These are phyloP conservation scores for Ascocoryne sarcoides DNA, from an alignment of 2,329 filamentous ascomycete genomes.

Conservation along the genomic window DNA sequence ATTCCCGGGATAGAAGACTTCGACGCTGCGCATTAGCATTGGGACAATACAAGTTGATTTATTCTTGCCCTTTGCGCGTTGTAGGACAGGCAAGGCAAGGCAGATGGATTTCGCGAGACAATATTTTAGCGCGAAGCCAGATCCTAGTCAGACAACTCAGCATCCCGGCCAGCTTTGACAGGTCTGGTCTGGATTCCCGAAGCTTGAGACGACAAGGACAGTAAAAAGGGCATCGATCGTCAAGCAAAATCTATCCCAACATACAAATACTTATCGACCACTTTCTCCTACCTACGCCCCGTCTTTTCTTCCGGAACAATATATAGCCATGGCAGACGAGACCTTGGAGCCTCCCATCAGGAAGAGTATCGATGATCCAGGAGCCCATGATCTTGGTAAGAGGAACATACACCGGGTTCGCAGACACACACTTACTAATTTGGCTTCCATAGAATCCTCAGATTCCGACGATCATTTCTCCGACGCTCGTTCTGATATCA, in stretches of 20 bases:
- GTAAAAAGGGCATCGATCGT: too few relatives aligned
- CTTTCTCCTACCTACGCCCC: too few relatives aligned
- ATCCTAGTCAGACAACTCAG: too few relatives aligned
- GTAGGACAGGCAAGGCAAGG: too few relatives aligned
- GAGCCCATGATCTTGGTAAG: constrained; percentile 51
- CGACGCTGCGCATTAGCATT: too few relatives aligned
- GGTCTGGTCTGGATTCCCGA: too few relatives aligned
- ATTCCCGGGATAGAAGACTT: too few relatives aligned
- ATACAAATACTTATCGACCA: too few relatives aligned
- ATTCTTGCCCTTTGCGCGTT: background rate
- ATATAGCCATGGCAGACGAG: constrained; percentile 7
- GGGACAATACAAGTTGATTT: too few relatives aligned
- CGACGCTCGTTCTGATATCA: constrained; percentile 49
- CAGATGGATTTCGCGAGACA: constrained; percentile 3
- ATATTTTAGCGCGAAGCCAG: constrained; percentile 8
- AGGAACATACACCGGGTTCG: constrained; percentile 3
- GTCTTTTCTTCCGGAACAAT: background rate
- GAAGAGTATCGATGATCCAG: constrained; percentile 42
- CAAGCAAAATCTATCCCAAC: too few relatives aligned
- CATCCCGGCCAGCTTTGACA: too few relatives aligned
- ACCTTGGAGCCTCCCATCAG: constrained; percentile 34
- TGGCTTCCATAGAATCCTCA: constrained; percentile 37
- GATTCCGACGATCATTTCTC: constrained; percentile 64
- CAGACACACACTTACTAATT: constrained; percentile 7
- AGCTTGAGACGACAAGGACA: too few relatives aligned